Evolutionary conservation across 73 alveolate genomes (phyloP).

Genomic region (Halteria grandinella): DNA sequence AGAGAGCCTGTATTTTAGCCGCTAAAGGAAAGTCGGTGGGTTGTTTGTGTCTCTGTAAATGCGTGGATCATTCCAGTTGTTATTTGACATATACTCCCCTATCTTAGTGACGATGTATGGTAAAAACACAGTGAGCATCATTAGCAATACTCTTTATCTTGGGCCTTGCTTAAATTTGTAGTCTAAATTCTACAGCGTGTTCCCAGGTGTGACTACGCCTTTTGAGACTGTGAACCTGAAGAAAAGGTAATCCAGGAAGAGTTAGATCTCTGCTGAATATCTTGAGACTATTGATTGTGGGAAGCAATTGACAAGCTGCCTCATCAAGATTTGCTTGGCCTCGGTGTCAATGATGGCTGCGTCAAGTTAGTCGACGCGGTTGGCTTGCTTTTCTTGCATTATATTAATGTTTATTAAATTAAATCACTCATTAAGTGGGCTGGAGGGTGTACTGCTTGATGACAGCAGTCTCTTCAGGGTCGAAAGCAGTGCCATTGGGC

Average conservation of each 20-base stretch:
- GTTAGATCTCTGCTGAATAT: slow-evolving; percentile 26
- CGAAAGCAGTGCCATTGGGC: slow-evolving; percentile 62
- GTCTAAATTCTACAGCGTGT: background rate
- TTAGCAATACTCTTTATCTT: background rate
- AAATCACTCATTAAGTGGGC: background rate
- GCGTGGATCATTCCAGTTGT: slow-evolving; percentile 23
- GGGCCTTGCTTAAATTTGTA: background rate
- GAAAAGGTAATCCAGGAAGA: slow-evolving; percentile 21
- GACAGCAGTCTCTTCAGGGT: slow-evolving; percentile 46
- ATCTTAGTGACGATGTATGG: slow-evolving; percentile 6
- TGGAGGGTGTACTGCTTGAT: slow-evolving; percentile 36
- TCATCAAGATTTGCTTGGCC: slow-evolving; percentile 24
- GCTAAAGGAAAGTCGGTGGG: background rate
- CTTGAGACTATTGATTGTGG: slow-evolving; percentile 1
- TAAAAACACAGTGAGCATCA: background rate
- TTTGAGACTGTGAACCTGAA: slow-evolving; percentile 30
- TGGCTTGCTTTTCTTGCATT: background rate
- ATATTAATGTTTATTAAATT: background rate
- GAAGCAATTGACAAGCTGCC: slow-evolving; percentile 3
- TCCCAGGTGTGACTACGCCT: slow-evolving; percentile 35
- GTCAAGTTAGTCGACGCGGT: slow-evolving; percentile 38
- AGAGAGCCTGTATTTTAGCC: background rate
- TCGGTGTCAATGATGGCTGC: slow-evolving; percentile 22
- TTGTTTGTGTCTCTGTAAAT: too few species aligned
- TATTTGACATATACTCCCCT: background rate